These are phyloP conservation scores for Microcyclospora tardicrescens DNA, from an alignment of 2,329 filamentous ascomycete genomes.

Conservation along the genomic window DNA sequence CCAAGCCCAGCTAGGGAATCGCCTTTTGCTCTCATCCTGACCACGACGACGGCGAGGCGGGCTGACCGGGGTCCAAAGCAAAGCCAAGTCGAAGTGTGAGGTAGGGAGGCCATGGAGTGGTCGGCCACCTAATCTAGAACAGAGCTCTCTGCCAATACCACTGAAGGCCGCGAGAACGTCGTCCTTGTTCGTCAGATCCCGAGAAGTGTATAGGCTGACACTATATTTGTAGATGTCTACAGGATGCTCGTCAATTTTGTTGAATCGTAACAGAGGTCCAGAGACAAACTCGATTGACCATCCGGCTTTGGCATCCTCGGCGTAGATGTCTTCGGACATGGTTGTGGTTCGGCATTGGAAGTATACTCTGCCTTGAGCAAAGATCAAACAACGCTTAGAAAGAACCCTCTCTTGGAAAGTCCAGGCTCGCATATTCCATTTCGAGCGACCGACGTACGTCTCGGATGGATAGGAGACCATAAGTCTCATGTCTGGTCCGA, in stretches of 20 bases:
- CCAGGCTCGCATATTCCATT: conserved; percentile 27
- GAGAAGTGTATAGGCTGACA: conserved; percentile 19
- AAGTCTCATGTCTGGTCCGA: conserved; percentile 8
- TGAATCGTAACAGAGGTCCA: conserved; percentile 17
- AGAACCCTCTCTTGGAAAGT: conserved; percentile 29
- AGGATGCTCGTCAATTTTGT: conserved; percentile 14
- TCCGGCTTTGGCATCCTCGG: conserved; percentile 11
- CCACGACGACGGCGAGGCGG: too few relatives aligned
- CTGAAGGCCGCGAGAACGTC: conserved; percentile 26
- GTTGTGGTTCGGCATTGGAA: conserved; percentile 18
- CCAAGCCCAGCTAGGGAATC: conserved; percentile 28
- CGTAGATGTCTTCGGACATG: conserved; percentile 19
- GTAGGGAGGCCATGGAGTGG: conserved; percentile 22
- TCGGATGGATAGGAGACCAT: conserved; percentile 10
- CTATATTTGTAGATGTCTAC: conserved; percentile 22
- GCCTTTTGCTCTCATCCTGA: background rate
- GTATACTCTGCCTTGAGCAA: conserved; percentile 21
- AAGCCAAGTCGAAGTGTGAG: conserved; percentile 24
- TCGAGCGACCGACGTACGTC: conserved; percentile 12
- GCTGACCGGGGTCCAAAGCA: conserved; percentile 21
- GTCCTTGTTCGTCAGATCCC: conserved; percentile 14
- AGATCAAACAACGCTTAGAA: conserved; percentile 25
- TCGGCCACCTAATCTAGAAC: conserved; percentile 12
- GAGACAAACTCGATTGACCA: conserved; percentile 16
- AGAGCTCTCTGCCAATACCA: conserved; percentile 20